These are phyloP conservation scores for Populus hybrid DNA, from an alignment of 441 rosid species.

Conservation along the genomic window DNA sequence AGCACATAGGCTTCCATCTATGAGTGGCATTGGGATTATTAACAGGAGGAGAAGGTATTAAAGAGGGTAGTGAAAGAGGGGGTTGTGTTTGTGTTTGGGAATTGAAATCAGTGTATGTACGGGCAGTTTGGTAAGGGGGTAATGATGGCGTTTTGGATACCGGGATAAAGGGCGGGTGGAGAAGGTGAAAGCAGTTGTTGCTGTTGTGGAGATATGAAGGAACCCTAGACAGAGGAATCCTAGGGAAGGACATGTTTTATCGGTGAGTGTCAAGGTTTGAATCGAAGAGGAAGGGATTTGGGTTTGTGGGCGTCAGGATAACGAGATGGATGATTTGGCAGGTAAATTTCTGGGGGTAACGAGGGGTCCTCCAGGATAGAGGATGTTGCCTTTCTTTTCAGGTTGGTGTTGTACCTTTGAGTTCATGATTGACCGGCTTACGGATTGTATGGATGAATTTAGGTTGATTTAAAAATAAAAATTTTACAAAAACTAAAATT, in stretches of 20 bases:
- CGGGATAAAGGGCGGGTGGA: neutral
- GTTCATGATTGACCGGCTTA: too few species aligned
- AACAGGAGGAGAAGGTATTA: slow-evolving; percentile 20
- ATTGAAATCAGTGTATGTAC: neutral
- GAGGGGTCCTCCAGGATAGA: neutral
- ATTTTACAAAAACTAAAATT: too few species aligned
- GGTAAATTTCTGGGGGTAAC: neutral
- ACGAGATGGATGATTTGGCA: neutral
- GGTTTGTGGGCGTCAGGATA: neutral
- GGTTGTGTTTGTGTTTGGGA: neutral
- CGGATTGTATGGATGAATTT: too few species aligned
- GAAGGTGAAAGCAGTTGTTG: slow-evolving; percentile 4
- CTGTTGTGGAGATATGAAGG: slow-evolving; percentile 5
- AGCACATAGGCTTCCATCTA: slow-evolving; percentile 83
- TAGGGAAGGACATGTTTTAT: slow-evolving; percentile 34
- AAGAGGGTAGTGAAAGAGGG: slow-evolving; percentile 14
- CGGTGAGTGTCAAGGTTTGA: neutral
- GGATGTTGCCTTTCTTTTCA: too few species aligned
- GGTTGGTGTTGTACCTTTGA: too few species aligned
- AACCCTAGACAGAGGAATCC: slow-evolving; percentile 31
- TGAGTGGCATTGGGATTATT: slow-evolving; percentile 2
- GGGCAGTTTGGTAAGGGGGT: neutral
- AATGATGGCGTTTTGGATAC: slow-evolving; percentile 5
- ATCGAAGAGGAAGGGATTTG: neutral
- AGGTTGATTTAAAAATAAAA: neutral